These are phyloP conservation scores for Austroboletus eburneus DNA, from an alignment of 768 basidiomycete species.

Conservation along the genomic window DNA sequence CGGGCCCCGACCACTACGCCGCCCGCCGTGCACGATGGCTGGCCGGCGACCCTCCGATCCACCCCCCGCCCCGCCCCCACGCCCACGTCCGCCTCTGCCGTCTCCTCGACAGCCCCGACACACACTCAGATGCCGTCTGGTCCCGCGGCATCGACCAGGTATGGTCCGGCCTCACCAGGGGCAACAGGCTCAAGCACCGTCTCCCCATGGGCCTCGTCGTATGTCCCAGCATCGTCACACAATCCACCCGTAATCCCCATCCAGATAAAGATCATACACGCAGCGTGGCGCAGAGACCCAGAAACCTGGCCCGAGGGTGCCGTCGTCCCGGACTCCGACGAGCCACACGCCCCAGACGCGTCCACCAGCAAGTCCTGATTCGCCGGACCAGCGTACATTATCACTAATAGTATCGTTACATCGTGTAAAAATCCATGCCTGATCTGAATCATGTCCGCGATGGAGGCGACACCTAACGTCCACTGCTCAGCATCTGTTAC, in stretches of 20 bases:
- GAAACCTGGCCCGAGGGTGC: constrained; percentile 70
- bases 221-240: constrained; percentile 26
- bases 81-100: constrained; percentile 47
- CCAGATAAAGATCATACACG: constrained; percentile 70
- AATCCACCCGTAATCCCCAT: constrained; percentile 4
- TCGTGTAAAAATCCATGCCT: constrained; percentile 2
- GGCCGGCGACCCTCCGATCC: constrained; percentile 12
- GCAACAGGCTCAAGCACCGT: constrained; percentile 52
- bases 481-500: constrained; percentile 11
- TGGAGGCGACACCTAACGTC: constrained; percentile 70
- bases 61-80: constrained; percentile 21
- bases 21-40: constrained; percentile 66
- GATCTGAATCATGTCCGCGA: constrained; percentile 70
- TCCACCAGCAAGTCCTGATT: too few relatives aligned
- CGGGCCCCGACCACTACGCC: constrained; percentile 61
- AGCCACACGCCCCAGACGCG: constrained; percentile 34
- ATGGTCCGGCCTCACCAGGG: constrained; percentile 58
- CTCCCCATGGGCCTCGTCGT: constrained; percentile 67
- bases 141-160: constrained; percentile 51
- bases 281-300: constrained; percentile 68
- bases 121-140: constrained; percentile 54
- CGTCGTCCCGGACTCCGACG: constrained; percentile 59
- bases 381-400: neutral
- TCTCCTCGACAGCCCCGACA: constrained; percentile 44
- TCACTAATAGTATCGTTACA: constrained; percentile 8